Evolutionary conservation across 257 asterid species (phyloP).

Genomic region (Forsythia viridissima): DNA sequence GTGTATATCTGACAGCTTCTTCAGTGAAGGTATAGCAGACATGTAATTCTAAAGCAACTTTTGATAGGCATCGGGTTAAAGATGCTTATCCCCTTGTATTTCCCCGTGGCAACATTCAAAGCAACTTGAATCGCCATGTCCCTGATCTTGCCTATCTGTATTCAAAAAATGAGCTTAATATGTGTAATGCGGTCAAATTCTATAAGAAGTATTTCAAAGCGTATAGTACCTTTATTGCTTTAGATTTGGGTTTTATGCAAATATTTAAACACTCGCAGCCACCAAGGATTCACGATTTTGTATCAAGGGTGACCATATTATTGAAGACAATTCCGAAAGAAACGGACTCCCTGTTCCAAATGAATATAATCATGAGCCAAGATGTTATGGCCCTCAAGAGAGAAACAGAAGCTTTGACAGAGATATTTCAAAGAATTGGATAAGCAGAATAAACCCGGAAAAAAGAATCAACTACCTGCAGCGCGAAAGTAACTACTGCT

Average conservation of each 20-base stretch:
- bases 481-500: constrained; percentile 78
- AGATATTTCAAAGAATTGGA: not conserved
- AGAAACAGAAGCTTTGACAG: not conserved
- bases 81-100: not conserved
- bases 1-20: not conserved
- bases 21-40: not conserved
- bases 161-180: not conserved
- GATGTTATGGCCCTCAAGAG: not conserved
- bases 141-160: not conserved
- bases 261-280: not conserved
- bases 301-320: constrained; percentile 17
- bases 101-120: not conserved
- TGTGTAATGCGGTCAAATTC: not conserved
- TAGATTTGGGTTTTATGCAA: not conserved
- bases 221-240: constrained; percentile 22
- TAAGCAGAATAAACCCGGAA: not conserved
- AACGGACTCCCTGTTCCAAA: constrained; percentile 75
- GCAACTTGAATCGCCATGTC: not conserved
- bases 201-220: not conserved
- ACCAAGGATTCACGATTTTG: not conserved
- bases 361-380: constrained; percentile 12
- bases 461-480: constrained; percentile 53
- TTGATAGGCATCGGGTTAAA: not conserved
- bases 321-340: constrained; percentile 86
- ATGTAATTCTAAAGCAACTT: not conserved